phyloP scores from a whole-genome alignment of 106 monocot genomes.

The Dendrobium officinale region DNA sequence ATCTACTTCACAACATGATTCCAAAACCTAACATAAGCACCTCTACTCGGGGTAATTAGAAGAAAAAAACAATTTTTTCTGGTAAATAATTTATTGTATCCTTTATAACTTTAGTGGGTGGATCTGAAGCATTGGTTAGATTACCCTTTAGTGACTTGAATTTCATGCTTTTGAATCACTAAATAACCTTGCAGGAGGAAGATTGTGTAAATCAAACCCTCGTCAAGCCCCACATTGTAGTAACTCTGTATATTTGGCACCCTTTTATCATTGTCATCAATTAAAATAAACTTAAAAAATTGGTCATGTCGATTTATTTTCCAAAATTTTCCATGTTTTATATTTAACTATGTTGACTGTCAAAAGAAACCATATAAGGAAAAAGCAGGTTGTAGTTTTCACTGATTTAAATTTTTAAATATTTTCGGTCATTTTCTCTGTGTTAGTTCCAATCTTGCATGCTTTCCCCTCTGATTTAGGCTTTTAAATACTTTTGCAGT shows the following conservation, averaged over 20 bases:
- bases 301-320: background rate
- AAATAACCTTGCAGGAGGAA: background rate
- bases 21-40: background rate
- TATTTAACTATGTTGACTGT: background rate
- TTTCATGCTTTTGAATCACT: background rate
- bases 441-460: background rate
- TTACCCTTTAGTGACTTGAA: background rate
- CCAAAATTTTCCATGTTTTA: background rate
- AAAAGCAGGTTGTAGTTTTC: background rate
- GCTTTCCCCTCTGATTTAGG: background rate
- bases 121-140: background rate
- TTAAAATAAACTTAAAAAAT: background rate
- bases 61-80: background rate
- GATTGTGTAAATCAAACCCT: background rate
- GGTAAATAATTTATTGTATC: background rate
- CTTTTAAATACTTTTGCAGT: background rate
- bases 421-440: background rate
- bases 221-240: too few relatives aligned
- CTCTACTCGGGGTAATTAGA: background rate
- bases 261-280: background rate
- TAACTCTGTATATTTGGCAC: background rate
- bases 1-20: background rate
- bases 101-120: background rate
- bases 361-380: background rate
- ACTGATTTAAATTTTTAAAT: background rate